Conservation (phyloP, 352 stramenopile genomes). For the Globisporangium abappressorium region DNA sequence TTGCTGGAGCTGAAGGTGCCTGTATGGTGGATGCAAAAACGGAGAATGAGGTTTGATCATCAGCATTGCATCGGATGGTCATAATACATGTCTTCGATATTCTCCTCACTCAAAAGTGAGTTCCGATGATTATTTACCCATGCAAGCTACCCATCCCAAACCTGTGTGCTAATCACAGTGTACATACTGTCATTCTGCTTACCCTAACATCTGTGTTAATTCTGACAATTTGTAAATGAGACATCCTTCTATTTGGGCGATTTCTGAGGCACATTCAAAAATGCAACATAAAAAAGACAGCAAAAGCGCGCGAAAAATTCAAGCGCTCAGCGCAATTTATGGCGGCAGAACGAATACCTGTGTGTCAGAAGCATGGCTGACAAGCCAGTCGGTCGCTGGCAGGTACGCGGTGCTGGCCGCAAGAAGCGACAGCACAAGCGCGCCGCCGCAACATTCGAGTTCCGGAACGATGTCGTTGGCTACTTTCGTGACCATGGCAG, state of each 20-base stretch:
- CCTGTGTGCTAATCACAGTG: no score
- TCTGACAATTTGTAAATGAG: no score
- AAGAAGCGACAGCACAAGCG: background rate
- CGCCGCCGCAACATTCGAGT: background rate
- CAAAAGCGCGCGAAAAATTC: background rate
- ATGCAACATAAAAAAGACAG: background rate
- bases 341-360: background rate
- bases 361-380: background rate
- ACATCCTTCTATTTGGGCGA: no score
- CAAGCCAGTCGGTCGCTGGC: background rate
- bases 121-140: no score
- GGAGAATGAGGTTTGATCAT: no score
- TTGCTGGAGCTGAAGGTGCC: background rate
- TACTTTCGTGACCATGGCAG: background rate
- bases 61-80: no score
- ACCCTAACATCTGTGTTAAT: no score
- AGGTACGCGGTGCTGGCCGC: background rate
- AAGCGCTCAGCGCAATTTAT: background rate
- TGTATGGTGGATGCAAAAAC: no score
- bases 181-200: no score
- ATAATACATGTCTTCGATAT: no score
- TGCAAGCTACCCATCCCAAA: no score
- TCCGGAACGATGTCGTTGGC: background rate
- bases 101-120: no score
- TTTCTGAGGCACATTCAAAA: constrained; percentile 21